These are phyloP conservation scores for Suillus subaureus DNA, from an alignment of 768 basidiomycete species.

Conservation along the genomic window DNA sequence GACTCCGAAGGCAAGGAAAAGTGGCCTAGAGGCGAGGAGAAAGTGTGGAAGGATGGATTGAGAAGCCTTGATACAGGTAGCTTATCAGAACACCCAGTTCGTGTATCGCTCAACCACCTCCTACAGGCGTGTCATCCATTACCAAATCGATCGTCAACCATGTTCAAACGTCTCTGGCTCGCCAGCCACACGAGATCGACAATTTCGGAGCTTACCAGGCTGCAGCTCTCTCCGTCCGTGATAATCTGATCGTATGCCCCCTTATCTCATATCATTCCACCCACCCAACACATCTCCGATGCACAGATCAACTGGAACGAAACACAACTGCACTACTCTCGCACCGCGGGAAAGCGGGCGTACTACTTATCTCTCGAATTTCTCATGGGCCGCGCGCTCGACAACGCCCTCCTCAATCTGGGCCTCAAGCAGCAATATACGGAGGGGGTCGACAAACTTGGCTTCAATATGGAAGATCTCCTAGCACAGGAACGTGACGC, in stretches of 20 bases:
- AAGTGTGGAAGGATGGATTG: constrained; percentile 67
- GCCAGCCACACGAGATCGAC: constrained; percentile 89
- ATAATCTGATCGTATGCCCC: constrained; percentile 74
- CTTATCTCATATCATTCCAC: background rate
- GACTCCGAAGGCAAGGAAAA: constrained; percentile 79
- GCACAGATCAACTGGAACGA: constrained; percentile 81
- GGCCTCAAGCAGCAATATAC: constrained; percentile 77
- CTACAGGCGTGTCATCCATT: constrained; percentile 58
- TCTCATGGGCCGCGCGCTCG: constrained; percentile 80
- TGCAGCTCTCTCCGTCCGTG: constrained; percentile 82
- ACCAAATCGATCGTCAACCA: constrained; percentile 80
- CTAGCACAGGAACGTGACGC: constrained; percentile 92
- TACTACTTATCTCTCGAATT: constrained; percentile 98
- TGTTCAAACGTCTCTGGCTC: constrained; percentile 86
- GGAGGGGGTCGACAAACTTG: constrained; percentile 71
- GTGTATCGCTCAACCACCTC: background rate
- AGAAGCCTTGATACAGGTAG: constrained; percentile 60
- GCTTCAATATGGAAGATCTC: constrained; percentile 88
- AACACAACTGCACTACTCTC: constrained; percentile 74
- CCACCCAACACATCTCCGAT: constrained; percentile 6
- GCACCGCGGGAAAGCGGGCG: constrained; percentile 84
- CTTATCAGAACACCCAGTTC: constrained; percentile 4
- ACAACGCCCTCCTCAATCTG: constrained; percentile 86
- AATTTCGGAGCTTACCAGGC: constrained; percentile 91
- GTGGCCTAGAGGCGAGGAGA: constrained; percentile 84